A percentile compares a stretch with the other conserved stretches of the same genome.
Evolutionary conservation across 192 early-diverging fungal genomes (phyloP).

Genomic region (Rhizophlyctis rosea): DNA sequence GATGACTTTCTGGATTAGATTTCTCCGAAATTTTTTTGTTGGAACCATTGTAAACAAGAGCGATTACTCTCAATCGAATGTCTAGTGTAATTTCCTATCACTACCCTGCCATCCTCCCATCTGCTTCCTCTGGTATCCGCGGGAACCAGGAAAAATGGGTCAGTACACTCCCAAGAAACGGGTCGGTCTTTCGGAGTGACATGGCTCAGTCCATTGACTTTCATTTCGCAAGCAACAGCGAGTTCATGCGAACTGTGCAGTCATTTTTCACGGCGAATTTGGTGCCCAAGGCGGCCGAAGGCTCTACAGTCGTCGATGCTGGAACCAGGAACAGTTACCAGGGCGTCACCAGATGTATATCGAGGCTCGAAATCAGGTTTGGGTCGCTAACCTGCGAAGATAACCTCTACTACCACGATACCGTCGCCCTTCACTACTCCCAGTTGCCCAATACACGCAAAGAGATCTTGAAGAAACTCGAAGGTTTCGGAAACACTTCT

Average conservation of each 20-base stretch:
- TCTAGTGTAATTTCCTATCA: neutral
- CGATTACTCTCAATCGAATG: neutral
- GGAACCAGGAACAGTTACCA: neutral
- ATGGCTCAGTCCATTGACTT: neutral
- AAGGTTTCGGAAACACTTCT: neutral
- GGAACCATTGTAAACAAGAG: no score
- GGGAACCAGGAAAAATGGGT: neutral
- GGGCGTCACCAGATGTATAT: neutral
- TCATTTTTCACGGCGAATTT: neutral
- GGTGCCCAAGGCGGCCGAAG: neutral
- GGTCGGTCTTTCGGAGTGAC: neutral
- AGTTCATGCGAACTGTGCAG: neutral
- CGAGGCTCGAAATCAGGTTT: neutral
- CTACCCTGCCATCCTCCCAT: neutral
- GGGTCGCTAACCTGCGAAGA: neutral
- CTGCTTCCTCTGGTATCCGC: neutral
- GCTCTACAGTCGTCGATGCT: neutral
- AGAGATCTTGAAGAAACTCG: neutral
- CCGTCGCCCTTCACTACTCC: neutral
- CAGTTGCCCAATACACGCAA: neutral
- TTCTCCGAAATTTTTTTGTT: neutral
- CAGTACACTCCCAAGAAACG: neutral
- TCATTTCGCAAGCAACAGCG: neutral
- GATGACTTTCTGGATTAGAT: neutral
- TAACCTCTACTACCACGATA: neutral